These are phyloP conservation scores for Rhodosporidiobolus sp. DNA, from an alignment of 768 basidiomycete genomes.

Conservation along the genomic window DNA sequence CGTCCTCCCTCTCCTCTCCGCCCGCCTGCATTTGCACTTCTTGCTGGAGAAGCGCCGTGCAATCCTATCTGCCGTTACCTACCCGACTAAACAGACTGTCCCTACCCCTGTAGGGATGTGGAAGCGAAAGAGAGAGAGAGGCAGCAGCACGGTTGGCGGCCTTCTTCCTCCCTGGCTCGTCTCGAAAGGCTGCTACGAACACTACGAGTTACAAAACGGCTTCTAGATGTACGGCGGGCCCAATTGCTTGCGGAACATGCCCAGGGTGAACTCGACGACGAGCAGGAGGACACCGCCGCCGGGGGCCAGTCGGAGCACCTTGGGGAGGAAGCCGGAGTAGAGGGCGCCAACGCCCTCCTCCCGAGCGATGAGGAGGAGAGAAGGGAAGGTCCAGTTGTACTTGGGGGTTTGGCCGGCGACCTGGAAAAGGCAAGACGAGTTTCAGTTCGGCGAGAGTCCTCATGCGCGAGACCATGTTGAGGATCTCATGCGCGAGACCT, in stretches of 20 bases:
- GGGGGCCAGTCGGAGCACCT: constrained; percentile 89
- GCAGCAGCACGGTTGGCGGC: no score
- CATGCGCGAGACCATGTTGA: neutral
- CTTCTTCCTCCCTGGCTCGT: neutral
- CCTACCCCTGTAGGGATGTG: no score
- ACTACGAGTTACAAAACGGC: no score
- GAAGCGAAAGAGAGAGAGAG: no score
- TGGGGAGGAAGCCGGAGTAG: constrained; percentile 94
- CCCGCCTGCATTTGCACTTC: no score
- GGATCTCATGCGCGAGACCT: neutral
- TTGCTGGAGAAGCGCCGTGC: no score
- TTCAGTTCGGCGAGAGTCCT: neutral
- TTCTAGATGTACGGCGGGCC: constrained; percentile 58
- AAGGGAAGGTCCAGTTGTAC: constrained; percentile 94
- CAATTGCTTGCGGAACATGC: constrained; percentile 67
- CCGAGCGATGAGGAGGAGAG: constrained; percentile 71
- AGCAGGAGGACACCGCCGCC: constrained; percentile 91
- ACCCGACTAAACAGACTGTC: no score
- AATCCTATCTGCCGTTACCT: no score
- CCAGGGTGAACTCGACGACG: constrained; percentile 84
- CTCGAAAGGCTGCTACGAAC: no score
- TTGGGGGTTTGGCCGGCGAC: constrained; percentile 70
- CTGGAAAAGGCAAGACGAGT: constrained; percentile 50
- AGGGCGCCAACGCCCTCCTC: constrained; percentile 82
- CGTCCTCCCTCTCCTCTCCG: no score